Evolutionary conservation across 2,329 filamentous ascomycete species (phyloP), one percentile per base, ranked within the genome.

Genomic region (Raffaelea arxii): DNA sequence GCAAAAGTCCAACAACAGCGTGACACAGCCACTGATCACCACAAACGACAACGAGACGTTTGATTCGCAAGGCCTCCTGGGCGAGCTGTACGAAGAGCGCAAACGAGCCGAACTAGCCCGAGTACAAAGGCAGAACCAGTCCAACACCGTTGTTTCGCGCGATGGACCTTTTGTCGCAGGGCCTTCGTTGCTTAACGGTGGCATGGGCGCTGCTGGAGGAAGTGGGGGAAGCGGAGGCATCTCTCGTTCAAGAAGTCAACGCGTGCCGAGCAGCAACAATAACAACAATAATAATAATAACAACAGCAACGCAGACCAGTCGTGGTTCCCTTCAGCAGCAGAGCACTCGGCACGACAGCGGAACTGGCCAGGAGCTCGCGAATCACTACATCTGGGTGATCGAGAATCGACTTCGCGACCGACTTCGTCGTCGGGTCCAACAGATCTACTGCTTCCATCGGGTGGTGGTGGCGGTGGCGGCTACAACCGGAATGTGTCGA

Each of bases 151-250:
- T 18, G 14, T 21, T 23, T 21, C 16, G 12, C 23, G 23, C 43
- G 60, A 62, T 12, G 53, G 58, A 30, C 58, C 75, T 9, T 82
- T 82, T 55, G 75, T 68, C 4, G 68, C 73, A 6, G 78, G 77
- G 0, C 70, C 77, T 2, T 79, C 72, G 7, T 66, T 82, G 2
- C 58, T 82, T 18, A 80, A 76, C 52, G 66, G 59, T 16, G 46
- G 25, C 41, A 35, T n/a, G n/a, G n/a, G n/a, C n/a, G n/a, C n/a
- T n/a, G n/a, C n/a, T n/a, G n/a, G n/a, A n/a, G n/a, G n/a, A n/a
- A n/a, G n/a, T n/a, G n/a, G n/a, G n/a, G n/a, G n/a, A n/a, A n/a
- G n/a, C n/a, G n/a, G n/a, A n/a, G n/a, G n/a, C n/a, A n/a, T n/a
- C n/a, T n/a, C n/a, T n/a, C n/a, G n/a, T n/a, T n/a, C n/a, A n/a